Evolutionary conservation across 441 rosid genomes (phyloP).

Genomic region (Gossypium armourianum): DNA sequence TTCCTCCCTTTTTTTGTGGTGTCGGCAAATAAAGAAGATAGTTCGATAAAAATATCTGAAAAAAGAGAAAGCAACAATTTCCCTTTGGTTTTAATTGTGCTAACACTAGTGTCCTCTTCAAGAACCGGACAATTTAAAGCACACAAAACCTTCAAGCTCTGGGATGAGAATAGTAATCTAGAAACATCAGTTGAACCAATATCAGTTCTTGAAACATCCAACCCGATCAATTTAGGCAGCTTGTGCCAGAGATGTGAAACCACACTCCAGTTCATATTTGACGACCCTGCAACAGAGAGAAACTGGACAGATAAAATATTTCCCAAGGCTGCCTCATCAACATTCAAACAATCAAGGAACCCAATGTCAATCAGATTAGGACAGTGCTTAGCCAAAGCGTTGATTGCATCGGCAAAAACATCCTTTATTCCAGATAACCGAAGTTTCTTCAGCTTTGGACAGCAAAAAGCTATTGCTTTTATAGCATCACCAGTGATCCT

Average conservation of each 20-base stretch:
- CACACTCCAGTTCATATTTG: conserved; percentile 70
- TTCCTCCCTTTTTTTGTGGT: conserved; percentile 42
- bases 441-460: conserved; percentile 68
- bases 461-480: conserved; percentile 64
- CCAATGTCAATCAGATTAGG: conserved; percentile 56
- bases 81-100: conserved; percentile 41
- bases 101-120: conserved; percentile 49
- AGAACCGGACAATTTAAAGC: conserved; percentile 67
- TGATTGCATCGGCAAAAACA: conserved; percentile 62
- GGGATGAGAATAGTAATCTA: conserved; percentile 57
- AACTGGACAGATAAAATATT: conserved; percentile 50
- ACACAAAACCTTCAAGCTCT: conserved; percentile 69
- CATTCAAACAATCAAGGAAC: conserved; percentile 63
- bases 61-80: conserved; percentile 47
- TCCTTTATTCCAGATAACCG: conserved; percentile 76
- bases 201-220: conserved; percentile 93
- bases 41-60: conserved; percentile 50
- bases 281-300: conserved; percentile 83
- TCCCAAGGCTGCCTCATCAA: conserved; percentile 73
- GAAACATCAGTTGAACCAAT: conserved; percentile 53
- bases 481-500: conserved; percentile 85
- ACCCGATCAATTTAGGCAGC: conserved; percentile 57
- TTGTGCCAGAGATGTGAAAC: conserved; percentile 63
- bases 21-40: conserved; percentile 57
- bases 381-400: conserved; percentile 71